A percentile compares a stretch with the other conserved stretches of the same genome.
These are phyloP conservation scores for Clitoria ternatea DNA, from an alignment of 306 rosid genomes.

Conservation along the genomic window DNA sequence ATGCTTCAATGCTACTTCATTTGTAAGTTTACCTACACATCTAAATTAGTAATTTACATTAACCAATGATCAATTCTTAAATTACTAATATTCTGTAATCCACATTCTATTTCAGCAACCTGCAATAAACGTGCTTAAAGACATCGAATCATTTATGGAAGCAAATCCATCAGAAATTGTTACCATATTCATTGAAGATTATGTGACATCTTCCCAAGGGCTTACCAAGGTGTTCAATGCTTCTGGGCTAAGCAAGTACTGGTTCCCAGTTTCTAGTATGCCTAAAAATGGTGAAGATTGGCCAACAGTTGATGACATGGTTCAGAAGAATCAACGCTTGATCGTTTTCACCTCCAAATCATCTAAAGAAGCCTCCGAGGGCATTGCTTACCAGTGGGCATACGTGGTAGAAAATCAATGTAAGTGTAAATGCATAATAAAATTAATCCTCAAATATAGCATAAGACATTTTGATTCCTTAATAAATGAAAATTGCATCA, in stretches of 20 bases:
- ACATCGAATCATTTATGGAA: conserved; percentile 48
- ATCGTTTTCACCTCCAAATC: conserved; percentile 60
- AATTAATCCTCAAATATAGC: background rate
- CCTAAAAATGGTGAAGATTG: conserved; percentile 66
- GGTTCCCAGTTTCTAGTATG: conserved; percentile 61
- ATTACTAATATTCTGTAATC: background rate
- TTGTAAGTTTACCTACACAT: conserved; percentile 45
- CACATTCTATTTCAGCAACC: conserved; percentile 42
- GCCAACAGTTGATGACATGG: conserved; percentile 82
- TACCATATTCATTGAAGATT: conserved; percentile 83
- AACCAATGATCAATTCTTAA: background rate
- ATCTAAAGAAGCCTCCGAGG: conserved; percentile 64
- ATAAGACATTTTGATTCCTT: background rate
- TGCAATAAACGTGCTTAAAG: conserved; percentile 57
- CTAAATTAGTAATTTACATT: background rate
- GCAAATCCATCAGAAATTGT: conserved; percentile 62
- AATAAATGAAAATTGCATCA: background rate
- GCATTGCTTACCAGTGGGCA: conserved; percentile 67
- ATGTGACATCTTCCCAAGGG: conserved; percentile 56
- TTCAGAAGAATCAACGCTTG: conserved; percentile 59
- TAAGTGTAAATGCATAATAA: conserved; percentile 27
- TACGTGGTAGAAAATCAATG: conserved; percentile 77
- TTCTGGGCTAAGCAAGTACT: conserved; percentile 49
- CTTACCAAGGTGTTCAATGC: conserved; percentile 59
- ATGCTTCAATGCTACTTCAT: conserved; percentile 51